Base-by-base conservation (phyloP, 2,329 filamentous ascomycete species). In the Trichoderma sp. region DNA sequence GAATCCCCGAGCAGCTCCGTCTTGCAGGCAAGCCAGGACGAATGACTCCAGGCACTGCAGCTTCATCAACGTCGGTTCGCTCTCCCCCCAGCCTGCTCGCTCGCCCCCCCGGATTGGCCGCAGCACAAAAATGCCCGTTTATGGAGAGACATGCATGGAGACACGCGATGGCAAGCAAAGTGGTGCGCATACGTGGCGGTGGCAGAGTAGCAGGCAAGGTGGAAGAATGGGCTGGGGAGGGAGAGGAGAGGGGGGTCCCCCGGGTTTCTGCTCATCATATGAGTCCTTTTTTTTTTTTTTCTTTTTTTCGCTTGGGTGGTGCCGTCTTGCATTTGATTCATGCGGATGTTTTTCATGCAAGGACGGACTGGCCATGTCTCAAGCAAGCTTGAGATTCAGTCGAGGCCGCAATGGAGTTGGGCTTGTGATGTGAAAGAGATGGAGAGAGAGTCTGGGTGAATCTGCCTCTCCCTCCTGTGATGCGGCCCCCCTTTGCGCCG, bases 171-270 rank as follows among this genome's bases (percentile, higher is more conserved):
- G 52, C 26, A 52, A 50, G 61, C 52, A 26, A 44, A 63, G 56
- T 62, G 52, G 52, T 63, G 61, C 52, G 34, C 44, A 63, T 63
- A 63, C 61, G 61, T 63, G 61, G 61, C 61, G 52, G 15, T 52
- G 61, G 61, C 44, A 63, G 52, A 63, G 61, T 48, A 63, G 61
- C 44, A 39, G 21, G 21, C 21, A 24, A 24, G 43, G 52, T 39
- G 34, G 34, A 39, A 39, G 34, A 9, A 39, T 39, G 34, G 34
- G 34, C 34, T 39, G 10, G 34, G 34, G 34, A 5, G 34, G 34
- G 34, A 5, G 28, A 7, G 28, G 34, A 5, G 34, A 28, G 34
- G 34, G 12, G 34, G 34, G 30, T 24, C 21, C 21, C 21, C 30
- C 34, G 34, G 34, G 34, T 39, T 39, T 39, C 34, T 39, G 34